Percentiles rank a stretch among this genome's conserved stretches.
These are phyloP conservation scores for Fistulifera pelliculosa DNA, from an alignment of 108 stramenopile species.

Conservation along the genomic window DNA sequence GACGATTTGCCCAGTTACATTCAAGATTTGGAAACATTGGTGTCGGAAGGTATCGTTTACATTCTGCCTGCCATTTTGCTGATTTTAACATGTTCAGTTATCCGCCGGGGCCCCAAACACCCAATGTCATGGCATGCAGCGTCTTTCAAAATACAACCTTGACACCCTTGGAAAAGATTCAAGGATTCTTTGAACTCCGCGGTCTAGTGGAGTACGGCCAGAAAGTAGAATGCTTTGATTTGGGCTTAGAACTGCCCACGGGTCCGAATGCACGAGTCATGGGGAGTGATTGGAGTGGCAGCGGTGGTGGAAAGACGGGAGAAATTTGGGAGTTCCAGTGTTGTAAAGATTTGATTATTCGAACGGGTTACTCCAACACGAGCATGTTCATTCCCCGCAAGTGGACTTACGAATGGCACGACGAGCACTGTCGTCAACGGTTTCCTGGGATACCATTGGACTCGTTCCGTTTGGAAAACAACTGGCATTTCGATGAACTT, in stretches of 20 bases:
- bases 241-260: conserved; percentile 46
- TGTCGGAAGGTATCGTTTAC: conserved; percentile 36
- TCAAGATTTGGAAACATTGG: conserved; percentile 13
- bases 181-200: conserved; percentile 3
- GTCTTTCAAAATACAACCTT: conserved; percentile 30
- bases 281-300: conserved; percentile 58
- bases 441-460: conserved; percentile 31
- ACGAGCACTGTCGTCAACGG: conserved; percentile 41
- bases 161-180: conserved; percentile 19
- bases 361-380: conserved; percentile 15
- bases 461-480: conserved; percentile 38
- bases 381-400: conserved; percentile 47
- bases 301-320: conserved; percentile 44
- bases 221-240: conserved; percentile 44
- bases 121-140: conserved; percentile 37
- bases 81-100: conserved; percentile 67
- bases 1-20: conserved; percentile 45
- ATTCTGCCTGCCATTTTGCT: conserved; percentile 51
- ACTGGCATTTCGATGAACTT: conserved; percentile 52
- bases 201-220: conserved; percentile 9
- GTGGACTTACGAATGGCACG: conserved; percentile 42
- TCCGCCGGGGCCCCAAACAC: conserved; percentile 47
- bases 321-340: conserved; percentile 75
- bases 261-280: conserved; percentile 49
- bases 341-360: conserved; percentile 29